A percentile compares a stretch with the other conserved stretches of the same genome.
phyloP scores from a whole-genome alignment of 2,329 filamentous ascomycete species.

The Calonectria pauciramosa region DNA sequence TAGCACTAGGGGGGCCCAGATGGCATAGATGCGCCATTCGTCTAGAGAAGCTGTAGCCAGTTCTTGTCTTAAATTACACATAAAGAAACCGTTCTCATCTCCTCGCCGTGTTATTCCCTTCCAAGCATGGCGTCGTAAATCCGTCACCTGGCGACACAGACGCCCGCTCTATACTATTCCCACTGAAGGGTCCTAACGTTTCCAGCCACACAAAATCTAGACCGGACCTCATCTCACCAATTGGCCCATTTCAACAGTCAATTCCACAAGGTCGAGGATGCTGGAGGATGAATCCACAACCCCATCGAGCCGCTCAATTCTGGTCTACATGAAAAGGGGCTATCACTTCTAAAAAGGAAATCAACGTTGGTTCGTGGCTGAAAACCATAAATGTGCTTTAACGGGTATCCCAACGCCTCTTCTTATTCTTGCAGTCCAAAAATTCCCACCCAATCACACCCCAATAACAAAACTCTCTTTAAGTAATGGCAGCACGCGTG shows the following conservation, averaged over 20 bases:
- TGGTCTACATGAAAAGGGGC: too few relatives aligned
- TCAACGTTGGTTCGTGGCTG: neutral
- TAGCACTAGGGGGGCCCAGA: neutral
- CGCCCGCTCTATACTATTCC: too few relatives aligned
- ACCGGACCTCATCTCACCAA: neutral
- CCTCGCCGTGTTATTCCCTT: neutral
- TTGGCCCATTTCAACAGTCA: neutral
- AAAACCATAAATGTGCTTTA: neutral
- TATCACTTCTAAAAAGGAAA: neutral
- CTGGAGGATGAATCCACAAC: neutral
- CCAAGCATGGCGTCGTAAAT: neutral
- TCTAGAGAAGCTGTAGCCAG: neutral
- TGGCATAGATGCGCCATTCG: neutral
- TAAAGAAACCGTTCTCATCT: neutral
- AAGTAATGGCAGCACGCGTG: neutral
- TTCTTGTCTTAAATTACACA: neutral
- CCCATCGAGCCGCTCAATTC: neutral
- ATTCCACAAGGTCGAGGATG: neutral
- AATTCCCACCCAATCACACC: neutral
- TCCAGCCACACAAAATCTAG: neutral
- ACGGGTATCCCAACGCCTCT: constrained; percentile 6
- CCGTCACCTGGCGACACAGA: neutral
- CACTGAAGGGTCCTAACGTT: neutral
- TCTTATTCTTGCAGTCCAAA: neutral
- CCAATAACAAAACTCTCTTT: neutral